Conservation (phyloP, 2,329 filamentous ascomycete genomes). For the Colletotrichum cereale region DNA sequence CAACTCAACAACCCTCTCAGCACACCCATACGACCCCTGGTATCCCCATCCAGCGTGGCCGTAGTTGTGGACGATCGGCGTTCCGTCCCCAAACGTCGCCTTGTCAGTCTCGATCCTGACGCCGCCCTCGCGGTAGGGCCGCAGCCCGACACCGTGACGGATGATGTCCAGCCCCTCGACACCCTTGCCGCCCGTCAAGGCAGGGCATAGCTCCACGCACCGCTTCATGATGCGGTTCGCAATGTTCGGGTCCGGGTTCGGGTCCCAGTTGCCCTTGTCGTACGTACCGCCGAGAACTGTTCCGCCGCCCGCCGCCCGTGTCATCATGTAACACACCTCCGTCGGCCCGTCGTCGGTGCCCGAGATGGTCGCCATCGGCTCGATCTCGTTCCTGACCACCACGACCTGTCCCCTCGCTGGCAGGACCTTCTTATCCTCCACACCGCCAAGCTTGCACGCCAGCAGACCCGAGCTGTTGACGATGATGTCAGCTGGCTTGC, state of each 20-base stretch:
- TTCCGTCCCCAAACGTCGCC: slow-evolving; percentile 66
- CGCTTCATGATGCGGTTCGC: slow-evolving; percentile 87
- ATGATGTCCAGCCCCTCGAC: slow-evolving; percentile 81
- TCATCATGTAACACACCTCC: slow-evolving; percentile 86
- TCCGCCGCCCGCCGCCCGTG: slow-evolving; percentile 81
- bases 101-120: slow-evolving; percentile 81
- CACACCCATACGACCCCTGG: slow-evolving; percentile 77
- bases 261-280: slow-evolving; percentile 83
- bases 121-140: slow-evolving; percentile 80
- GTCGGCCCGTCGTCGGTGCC: slow-evolving; percentile 80
- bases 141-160: slow-evolving; percentile 84
- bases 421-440: slow-evolving; percentile 72
- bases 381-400: slow-evolving; percentile 82
- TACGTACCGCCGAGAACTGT: slow-evolving; percentile 90
- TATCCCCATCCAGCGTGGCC: slow-evolving; percentile 86
- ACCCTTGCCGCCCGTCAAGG: slow-evolving; percentile 73
- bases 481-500: slow-evolving; percentile 69
- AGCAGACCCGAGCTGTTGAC: slow-evolving; percentile 79
- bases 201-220: slow-evolving; percentile 73
- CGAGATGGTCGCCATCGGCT: slow-evolving; percentile 76
- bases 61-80: slow-evolving; percentile 82
- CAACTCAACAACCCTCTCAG: slow-evolving; percentile 73
- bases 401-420: slow-evolving; percentile 81
- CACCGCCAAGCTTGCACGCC: slow-evolving; percentile 75
- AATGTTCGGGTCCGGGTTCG: slow-evolving; percentile 82